Evolutionary conservation across 139 green algal species (phyloP).

Genomic region (Chlamydomonas sphaeroides): DNA sequence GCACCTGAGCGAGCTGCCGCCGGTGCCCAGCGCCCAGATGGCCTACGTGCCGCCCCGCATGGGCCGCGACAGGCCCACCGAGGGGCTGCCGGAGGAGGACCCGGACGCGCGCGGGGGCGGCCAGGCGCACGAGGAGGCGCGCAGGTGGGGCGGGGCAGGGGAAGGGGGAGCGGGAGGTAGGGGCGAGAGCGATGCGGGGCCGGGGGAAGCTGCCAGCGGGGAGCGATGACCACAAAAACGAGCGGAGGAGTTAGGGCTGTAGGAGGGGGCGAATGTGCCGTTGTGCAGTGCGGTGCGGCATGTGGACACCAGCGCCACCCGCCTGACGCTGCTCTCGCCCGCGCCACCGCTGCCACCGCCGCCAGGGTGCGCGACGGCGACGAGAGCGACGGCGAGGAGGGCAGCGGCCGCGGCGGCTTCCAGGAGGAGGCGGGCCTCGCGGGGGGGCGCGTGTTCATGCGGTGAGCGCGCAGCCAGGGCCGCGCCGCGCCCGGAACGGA

Average conservation of each 20-base stretch:
- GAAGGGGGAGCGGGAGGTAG: neutral
- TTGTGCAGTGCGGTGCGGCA: too few species aligned
- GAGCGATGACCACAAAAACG: too few species aligned
- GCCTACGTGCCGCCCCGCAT: slow-evolving; percentile 58
- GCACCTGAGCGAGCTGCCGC: slow-evolving; percentile 77
- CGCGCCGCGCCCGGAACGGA: neutral
- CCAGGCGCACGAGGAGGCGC: slow-evolving; percentile 62
- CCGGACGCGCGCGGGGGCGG: slow-evolving; percentile 81
- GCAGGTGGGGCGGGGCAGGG: slow-evolving; percentile 37
- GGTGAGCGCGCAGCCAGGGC: neutral
- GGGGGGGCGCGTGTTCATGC: neutral
- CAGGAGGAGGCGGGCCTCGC: neutral
- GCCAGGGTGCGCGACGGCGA: slow-evolving; percentile 32
- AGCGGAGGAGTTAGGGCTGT: too few species aligned
- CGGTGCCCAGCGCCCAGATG: slow-evolving; percentile 78
- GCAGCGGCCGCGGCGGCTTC: slow-evolving; percentile 28
- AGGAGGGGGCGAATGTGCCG: too few species aligned
- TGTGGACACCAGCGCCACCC: neutral
- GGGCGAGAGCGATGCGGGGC: too few species aligned
- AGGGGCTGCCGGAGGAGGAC: slow-evolving; percentile 76
- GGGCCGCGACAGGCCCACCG: neutral
- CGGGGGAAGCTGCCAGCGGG: too few species aligned
- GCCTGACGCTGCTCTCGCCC: neutral
- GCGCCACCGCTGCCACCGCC: too few species aligned
- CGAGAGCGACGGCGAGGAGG: slow-evolving; percentile 45